These are phyloP conservation scores for Gnaphalium uliginosum DNA, from an alignment of 129 eudicot genomes.

Conservation along the genomic window DNA sequence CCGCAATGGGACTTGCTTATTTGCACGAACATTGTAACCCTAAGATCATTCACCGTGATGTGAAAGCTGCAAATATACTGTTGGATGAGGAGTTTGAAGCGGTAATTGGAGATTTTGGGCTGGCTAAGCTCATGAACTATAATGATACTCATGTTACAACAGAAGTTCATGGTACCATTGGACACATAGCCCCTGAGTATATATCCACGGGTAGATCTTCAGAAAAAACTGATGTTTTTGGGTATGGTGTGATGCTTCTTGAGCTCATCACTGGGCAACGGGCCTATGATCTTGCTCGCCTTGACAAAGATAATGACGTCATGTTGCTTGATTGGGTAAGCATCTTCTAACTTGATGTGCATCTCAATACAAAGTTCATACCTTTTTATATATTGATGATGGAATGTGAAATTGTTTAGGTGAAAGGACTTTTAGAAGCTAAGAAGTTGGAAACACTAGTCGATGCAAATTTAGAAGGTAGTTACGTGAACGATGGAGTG, in stretches of 20 bases:
- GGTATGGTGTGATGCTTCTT: conserved; percentile 89
- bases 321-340: conserved; percentile 91
- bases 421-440: conserved; percentile 64
- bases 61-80: conserved; percentile 87
- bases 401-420: conserved; percentile 36
- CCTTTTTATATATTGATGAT: not conserved
- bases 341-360: not conserved
- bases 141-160: conserved; percentile 94
- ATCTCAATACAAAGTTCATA: not conserved
- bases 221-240: conserved; percentile 84
- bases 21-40: conserved; percentile 87
- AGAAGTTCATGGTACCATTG: conserved; percentile 92
- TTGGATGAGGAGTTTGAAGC: conserved; percentile 94
- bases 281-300: conserved; percentile 91
- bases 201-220: conserved; percentile 82
- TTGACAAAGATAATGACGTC: conserved; percentile 76
- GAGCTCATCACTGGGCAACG: conserved; percentile 91
- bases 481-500: conserved; percentile 55
- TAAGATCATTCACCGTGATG: conserved; percentile 87
- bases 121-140: conserved; percentile 88
- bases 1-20: conserved; percentile 87
- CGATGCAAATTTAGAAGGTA: conserved; percentile 57
- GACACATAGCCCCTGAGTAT: conserved; percentile 93
- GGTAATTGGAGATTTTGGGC: conserved; percentile 88
- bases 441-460: conserved; percentile 64